These are phyloP conservation scores for Ormosia semicastrata DNA, from an alignment of 306 rosid genomes.

Conservation along the genomic window DNA sequence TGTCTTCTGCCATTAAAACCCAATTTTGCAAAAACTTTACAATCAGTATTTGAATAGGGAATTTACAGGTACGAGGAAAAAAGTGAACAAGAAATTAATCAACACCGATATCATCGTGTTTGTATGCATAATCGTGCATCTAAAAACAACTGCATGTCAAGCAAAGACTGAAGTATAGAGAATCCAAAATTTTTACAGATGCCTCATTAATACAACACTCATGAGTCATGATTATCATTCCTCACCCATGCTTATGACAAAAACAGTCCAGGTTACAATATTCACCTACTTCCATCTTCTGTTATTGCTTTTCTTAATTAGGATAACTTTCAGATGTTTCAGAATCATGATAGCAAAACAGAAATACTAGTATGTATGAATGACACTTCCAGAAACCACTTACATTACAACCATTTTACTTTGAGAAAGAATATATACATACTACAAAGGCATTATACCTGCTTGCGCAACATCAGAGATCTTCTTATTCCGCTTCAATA, in stretches of 20 bases:
- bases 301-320: not conserved
- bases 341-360: not conserved
- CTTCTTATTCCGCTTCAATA: conserved; percentile 67
- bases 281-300: not conserved
- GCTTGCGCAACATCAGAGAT: conserved; percentile 46
- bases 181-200: not conserved
- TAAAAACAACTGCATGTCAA: not conserved
- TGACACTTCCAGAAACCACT: not conserved
- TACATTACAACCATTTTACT: not conserved
- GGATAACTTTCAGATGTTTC: conserved; percentile 2
- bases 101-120: not conserved
- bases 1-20: conserved; percentile 57
- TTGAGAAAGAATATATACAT: not conserved
- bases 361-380: not conserved
- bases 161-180: not conserved
- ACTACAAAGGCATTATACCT: conserved; percentile 49
- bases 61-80: not conserved
- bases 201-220: not conserved
- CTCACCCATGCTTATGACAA: conserved; percentile 5
- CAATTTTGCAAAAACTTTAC: not conserved
- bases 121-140: not conserved
- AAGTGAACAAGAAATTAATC: not conserved
- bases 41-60: conserved; percentile 4
- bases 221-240: not conserved
- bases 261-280: not conserved